Conservation (phyloP, 2,329 filamentous ascomycete species). For the Paramyrothecium sp. region DNA sequence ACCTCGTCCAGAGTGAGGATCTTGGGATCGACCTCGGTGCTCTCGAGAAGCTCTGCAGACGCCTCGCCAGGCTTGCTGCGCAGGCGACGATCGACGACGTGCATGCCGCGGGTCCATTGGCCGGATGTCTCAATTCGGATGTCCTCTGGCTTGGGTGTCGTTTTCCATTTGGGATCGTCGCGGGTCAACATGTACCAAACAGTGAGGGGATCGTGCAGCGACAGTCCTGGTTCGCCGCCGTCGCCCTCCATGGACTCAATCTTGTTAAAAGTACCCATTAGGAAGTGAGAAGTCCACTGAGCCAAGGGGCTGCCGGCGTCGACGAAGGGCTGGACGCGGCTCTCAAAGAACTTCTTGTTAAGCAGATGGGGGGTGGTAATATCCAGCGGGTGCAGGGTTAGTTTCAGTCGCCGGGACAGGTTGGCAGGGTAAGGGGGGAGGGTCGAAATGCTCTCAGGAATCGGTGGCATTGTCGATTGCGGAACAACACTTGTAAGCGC, state of each 20-base stretch:
- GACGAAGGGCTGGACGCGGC: slow-evolving; percentile 53
- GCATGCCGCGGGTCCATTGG: slow-evolving; percentile 94
- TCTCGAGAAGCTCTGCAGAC: slow-evolving; percentile 36
- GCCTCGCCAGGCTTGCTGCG: slow-evolving; percentile 51
- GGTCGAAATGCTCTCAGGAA: slow-evolving; percentile 42
- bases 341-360: slow-evolving; percentile 56
- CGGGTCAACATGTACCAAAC: slow-evolving; percentile 74
- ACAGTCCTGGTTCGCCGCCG: slow-evolving; percentile 57
- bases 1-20: slow-evolving; percentile 46
- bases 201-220: slow-evolving; percentile 74
- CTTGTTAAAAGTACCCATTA: slow-evolving; percentile 68
- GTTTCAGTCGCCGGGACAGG: slow-evolving; percentile 61
- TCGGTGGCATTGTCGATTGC: slow-evolving; percentile 74
- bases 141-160: slow-evolving; percentile 65
- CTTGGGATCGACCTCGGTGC: slow-evolving; percentile 37
- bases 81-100: slow-evolving; percentile 73
- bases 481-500: slow-evolving; percentile 75
- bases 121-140: slow-evolving; percentile 85
- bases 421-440: slow-evolving; percentile 62
- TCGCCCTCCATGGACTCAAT: slow-evolving; percentile 62
- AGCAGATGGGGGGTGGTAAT: slow-evolving; percentile 72
- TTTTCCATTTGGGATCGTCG: slow-evolving; percentile 57
- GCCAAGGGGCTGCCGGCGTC: slow-evolving; percentile 69
- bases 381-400: slow-evolving; percentile 74
- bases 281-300: slow-evolving; percentile 70